Evolutionary conservation across 2,329 filamentous ascomycete species (phyloP), one percentile per base, ranked within the genome.

Genomic region (Penicillium decumbens): DNA sequence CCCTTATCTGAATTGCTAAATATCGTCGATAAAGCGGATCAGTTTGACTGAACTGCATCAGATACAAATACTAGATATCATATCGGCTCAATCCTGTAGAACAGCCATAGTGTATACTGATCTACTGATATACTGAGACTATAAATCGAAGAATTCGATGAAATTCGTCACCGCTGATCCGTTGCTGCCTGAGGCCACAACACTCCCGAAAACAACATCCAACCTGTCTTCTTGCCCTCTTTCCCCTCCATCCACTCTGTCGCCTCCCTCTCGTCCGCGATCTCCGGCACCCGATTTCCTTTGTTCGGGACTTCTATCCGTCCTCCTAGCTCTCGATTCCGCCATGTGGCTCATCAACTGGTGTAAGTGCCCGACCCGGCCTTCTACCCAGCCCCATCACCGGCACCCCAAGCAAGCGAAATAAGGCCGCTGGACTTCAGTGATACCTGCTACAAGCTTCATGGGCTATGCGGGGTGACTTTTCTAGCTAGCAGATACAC

Each of bases 281-380:
- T 55, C 32, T 41, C 41, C 39, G 50, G 54, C 47, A 41, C 15
- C 30, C 37, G 43, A 20, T n/a, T 33, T 41, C 29, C 44, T 44
- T 50, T 38, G 13, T 45, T 40, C 43, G 43, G 45, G 25, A 23
- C 18, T 13, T 40, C 40, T 20, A 39, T 18, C 13, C 25, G 12
- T 20, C 51, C 30, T 43, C 35, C 40, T 47, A 35, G 45, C 35
- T 45, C 41, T 50, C 33, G 46, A 42, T 47, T 51, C 46, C 61
- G 57, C 67, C 58, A 95, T 95, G 90, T 95, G 89, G 89, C 87
- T 95, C 72, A 76, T 95, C 71, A 90, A 92, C 82, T 95, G 90
- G 89, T 95, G 89, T 95, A 89, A 62, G 77, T 74, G 45, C 44
- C 29, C 41, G 27, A 41, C 40, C 47, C 47, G 28, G 32, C 46